Percentiles rank a stretch among this genome's conserved stretches.
Evolutionary conservation across 441 rosid genomes (phyloP).

Genomic region (Euphorbia celastroides): DNA sequence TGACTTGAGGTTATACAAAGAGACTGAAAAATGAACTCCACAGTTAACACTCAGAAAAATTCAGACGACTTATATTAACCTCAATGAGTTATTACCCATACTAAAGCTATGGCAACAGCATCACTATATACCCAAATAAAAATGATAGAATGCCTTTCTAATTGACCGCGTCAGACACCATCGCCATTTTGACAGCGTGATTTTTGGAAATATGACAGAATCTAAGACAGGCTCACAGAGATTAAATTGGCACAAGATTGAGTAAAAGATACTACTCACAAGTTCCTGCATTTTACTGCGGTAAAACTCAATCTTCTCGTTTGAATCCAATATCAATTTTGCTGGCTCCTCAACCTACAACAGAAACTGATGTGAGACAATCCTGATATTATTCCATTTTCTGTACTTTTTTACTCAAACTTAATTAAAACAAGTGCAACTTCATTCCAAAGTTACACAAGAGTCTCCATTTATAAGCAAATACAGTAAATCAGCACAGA

Average conservation of each 20-base stretch:
- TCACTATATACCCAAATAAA: background rate
- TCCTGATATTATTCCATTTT: slow-evolving; percentile 10
- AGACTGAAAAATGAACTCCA: background rate
- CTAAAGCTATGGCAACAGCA: background rate
- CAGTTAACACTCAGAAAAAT: background rate
- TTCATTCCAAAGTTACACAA: slow-evolving; percentile 1
- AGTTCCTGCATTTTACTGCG: slow-evolving; percentile 93
- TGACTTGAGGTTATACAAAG: background rate
- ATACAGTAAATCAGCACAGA: slow-evolving; percentile 1
- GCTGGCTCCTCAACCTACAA: slow-evolving; percentile 56
- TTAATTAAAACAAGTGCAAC: background rate
- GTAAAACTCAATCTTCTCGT: slow-evolving; percentile 90
- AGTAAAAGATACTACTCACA: slow-evolving; percentile 50
- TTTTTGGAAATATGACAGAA: background rate
- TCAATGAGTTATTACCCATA: background rate
- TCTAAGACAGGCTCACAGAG: background rate
- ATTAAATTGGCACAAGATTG: slow-evolving; percentile 1
- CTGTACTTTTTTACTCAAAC: slow-evolving; percentile 7
- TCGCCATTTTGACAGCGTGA: background rate
- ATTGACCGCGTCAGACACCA: background rate
- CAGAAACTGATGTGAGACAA: slow-evolving; percentile 15
- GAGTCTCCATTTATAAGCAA: slow-evolving; percentile 3
- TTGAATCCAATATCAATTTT: slow-evolving; percentile 76
- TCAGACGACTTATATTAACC: background rate
- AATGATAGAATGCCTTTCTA: background rate